Conservation (phyloP, 108 stramenopile species). For the Cyclostephanos tholiformis region DNA sequence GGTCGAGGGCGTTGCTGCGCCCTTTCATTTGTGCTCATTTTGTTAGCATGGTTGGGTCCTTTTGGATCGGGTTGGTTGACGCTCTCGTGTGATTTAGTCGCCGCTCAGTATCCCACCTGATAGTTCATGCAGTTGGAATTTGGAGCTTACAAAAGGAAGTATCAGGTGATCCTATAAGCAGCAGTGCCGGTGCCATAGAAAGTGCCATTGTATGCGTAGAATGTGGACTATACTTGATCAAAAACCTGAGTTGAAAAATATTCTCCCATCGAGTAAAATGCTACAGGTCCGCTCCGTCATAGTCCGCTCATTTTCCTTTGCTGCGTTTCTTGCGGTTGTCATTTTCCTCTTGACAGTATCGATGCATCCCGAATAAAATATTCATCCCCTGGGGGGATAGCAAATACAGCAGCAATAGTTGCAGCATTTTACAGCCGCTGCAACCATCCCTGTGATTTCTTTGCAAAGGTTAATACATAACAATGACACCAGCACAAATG, state of each 20-base stretch:
- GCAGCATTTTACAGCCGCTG: constrained; percentile 11
- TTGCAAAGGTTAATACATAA: constrained; percentile 21
- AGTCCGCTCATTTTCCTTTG: constrained; percentile 13
- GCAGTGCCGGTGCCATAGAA: not conserved
- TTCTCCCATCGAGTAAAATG: constrained; percentile 24
- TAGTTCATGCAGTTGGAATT: constrained; percentile 31
- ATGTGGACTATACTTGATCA: constrained; percentile 1
- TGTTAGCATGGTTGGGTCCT: constrained; percentile 22
- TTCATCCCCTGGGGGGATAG: constrained; percentile 11
- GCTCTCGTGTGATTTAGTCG: constrained; percentile 26
- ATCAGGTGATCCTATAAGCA: not conserved
- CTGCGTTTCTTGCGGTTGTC: constrained; percentile 20
- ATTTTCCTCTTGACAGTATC: constrained; percentile 2
- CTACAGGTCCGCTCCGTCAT: constrained; percentile 18
- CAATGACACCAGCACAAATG: not conserved
- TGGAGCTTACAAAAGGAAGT: constrained; percentile 21
- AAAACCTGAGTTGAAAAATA: constrained; percentile 17
- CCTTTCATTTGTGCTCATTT: not conserved
- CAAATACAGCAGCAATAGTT: constrained; percentile 1
- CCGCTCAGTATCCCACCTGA: constrained; percentile 24
- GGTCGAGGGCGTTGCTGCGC: not conserved
- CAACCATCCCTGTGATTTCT: constrained; percentile 11
- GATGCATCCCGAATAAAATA: constrained; percentile 14
- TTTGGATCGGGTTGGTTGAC: constrained; percentile 20
- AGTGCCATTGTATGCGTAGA: constrained; percentile 8